These are phyloP conservation scores for Telfairia occidentalis DNA, from an alignment of 331 rosid species.

Conservation along the genomic window DNA sequence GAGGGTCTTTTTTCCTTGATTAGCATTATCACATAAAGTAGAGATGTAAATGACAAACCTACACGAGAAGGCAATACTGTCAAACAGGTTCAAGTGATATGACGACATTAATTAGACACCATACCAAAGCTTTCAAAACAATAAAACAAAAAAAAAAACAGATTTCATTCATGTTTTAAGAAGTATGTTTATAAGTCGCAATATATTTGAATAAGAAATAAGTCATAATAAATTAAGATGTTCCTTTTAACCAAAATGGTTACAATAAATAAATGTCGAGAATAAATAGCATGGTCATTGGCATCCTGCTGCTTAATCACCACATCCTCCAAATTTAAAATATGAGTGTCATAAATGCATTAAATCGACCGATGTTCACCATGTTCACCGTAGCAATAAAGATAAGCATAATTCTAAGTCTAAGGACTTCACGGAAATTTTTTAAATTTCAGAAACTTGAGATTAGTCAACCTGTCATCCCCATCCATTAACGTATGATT, in stretches of 20 bases:
- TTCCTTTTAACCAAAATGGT: neutral
- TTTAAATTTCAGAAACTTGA: no score
- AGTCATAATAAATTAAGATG: conserved; percentile 1
- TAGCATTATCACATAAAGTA: conserved; percentile 49
- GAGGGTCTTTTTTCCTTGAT: conserved; percentile 53
- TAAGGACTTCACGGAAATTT: neutral
- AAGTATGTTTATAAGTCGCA: neutral
- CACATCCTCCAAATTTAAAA: neutral
- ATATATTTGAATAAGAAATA: neutral
- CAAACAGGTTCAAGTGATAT: conserved; percentile 17
- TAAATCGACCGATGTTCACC: neutral
- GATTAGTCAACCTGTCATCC: neutral
- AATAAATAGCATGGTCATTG: neutral
- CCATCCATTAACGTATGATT: neutral
- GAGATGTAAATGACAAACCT: conserved; percentile 69
- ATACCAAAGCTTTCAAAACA: neutral
- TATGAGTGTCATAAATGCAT: neutral
- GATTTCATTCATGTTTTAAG: neutral
- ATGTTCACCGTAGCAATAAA: neutral
- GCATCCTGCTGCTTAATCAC: neutral
- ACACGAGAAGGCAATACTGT: conserved; percentile 21
- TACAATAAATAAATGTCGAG: neutral
- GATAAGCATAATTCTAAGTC: neutral
- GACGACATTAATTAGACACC: neutral
- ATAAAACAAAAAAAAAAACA: neutral